A percentile compares a stretch with the other conserved stretches of the same genome.
phyloP scores from a whole-genome alignment of 306 rosid species.

The Biancaea sappan region DNA sequence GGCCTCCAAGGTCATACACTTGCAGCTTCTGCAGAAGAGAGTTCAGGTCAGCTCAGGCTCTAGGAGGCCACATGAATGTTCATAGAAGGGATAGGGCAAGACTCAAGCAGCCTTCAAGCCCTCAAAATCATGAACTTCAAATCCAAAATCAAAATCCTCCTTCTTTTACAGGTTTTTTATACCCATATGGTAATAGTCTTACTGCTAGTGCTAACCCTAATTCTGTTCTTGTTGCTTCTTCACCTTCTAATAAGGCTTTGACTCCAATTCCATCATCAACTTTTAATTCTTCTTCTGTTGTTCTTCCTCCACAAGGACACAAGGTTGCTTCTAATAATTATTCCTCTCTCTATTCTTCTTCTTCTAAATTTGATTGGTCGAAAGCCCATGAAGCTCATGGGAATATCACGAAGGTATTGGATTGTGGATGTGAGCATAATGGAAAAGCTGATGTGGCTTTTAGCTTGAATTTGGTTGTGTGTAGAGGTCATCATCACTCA shows the following conservation, averaged over 20 bases:
- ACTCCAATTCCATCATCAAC: slow-evolving; percentile 36
- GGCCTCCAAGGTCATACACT: slow-evolving; percentile 96
- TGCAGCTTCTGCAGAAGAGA: slow-evolving; percentile 93
- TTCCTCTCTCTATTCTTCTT: slow-evolving; percentile 5
- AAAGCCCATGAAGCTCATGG: slow-evolving; percentile 23
- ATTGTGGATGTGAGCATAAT: slow-evolving; percentile 32
- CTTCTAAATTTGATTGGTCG: slow-evolving; percentile 47
- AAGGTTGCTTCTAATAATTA: neutral
- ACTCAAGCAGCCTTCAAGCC: slow-evolving; percentile 64
- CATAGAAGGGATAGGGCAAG: slow-evolving; percentile 93
- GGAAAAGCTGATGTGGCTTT: slow-evolving; percentile 32
- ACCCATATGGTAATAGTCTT: slow-evolving; percentile 13
- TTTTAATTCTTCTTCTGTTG: slow-evolving; percentile 3
- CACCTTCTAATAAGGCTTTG: slow-evolving; percentile 42
- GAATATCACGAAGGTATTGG: slow-evolving; percentile 47
- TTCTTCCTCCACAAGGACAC: neutral
- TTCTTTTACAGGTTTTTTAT: slow-evolving; percentile 38
- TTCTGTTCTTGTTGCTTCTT: slow-evolving; percentile 42
- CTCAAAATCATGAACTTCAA: slow-evolving; percentile 38
- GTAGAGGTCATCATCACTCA: slow-evolving; percentile 9
- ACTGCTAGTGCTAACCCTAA: slow-evolving; percentile 58
- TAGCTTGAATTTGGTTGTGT: slow-evolving; percentile 42
- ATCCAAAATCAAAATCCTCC: slow-evolving; percentile 31
- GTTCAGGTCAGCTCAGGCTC: slow-evolving; percentile 92
- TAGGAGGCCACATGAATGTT: slow-evolving; percentile 97